Evolutionary conservation across 2,329 filamentous ascomycete species (phyloP), one percentile per base, ranked within the genome.

Genomic region (Neodidymelliopsis sp.): DNA sequence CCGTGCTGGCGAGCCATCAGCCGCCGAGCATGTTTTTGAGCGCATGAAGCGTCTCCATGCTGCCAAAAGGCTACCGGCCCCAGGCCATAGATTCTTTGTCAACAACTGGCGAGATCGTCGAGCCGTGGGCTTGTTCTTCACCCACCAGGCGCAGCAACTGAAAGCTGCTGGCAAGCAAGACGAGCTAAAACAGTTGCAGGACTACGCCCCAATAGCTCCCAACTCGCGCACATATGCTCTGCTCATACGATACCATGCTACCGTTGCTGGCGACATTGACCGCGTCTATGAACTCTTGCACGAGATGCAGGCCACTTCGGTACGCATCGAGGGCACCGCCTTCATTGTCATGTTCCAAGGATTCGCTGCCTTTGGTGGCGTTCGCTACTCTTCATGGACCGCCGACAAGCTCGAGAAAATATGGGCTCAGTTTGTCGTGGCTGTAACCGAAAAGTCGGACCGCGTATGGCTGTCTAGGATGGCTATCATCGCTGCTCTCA

Each of bases 261-360:
- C 83, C 15, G 77, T 78, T 13, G 77, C 84, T 3, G 93, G 93
- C 12, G 81, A 95, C 56, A 78, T 97, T 16, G 76, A 84, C 29
- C 84, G 84, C 54, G 84, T 95, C 10, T 83, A 84, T 9, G 81
- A 84, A 37, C 83, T 91, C 33, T 76, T 99, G 16, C 82, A 84
- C 35, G 93, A 97, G 69, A 96, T 97, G 91, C 84, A 83, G 46
- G 74, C 77, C 27, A 85, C 66, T 24, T 75, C 80, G 3, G 78
- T 96, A 3, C 83, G 85, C 0, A 75, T 93, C 12, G 85, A 93
- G 53, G 88, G 88, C 5, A 82, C 87, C 48, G 82, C 96, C 18
- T 97, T 93, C 64, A 78, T 94, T 27, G 81, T 88, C 6, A 77
- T 97, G 3, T 89, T 97, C 74, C 87, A 90, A 62, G 91, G 89